Evolutionary conservation across 495 filamentous ascomycete genomes (phyloP).

Genomic region (Pseudomonodictys pantanalensis): DNA sequence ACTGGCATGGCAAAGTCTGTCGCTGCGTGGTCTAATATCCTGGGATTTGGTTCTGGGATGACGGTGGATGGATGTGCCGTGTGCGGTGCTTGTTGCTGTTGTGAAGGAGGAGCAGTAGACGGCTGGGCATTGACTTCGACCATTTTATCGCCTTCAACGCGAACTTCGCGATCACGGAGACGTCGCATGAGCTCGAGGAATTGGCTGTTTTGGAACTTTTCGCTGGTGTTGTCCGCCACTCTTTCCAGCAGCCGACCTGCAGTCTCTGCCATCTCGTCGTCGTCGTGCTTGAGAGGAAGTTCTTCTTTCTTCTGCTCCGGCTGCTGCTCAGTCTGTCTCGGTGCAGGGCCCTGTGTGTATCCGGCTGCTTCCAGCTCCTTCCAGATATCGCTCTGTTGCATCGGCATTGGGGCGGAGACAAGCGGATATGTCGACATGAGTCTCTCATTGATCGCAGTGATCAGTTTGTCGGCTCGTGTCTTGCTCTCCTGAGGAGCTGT

Average conservation of each 20-base stretch:
- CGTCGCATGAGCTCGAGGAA: conserved; percentile 74
- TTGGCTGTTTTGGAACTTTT: conserved; percentile 75
- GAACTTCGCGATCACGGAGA: conserved; percentile 42
- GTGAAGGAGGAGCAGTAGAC: conserved; percentile 14
- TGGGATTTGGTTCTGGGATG: conserved; percentile 15
- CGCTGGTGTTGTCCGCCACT: conserved; percentile 61
- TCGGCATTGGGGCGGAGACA: not conserved
- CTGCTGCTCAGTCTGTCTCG: conserved; percentile 16
- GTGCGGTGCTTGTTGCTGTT: not conserved
- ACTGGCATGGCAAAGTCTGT: conserved; percentile 23
- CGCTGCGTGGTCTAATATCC: conserved; percentile 11
- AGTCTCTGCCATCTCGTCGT: conserved; percentile 67
- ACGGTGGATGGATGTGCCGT: not conserved
- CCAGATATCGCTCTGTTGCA: conserved; percentile 16
- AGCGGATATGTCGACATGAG: conserved; percentile 30
- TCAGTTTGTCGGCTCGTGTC: conserved; percentile 9
- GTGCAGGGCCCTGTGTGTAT: conserved; percentile 9
- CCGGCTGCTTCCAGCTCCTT: conserved; percentile 22
- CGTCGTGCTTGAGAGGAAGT: conserved; percentile 43
- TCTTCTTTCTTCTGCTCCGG: conserved; percentile 31
- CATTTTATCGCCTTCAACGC: conserved; percentile 44
- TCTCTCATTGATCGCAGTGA: conserved; percentile 26
- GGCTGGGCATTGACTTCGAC: conserved; percentile 36
- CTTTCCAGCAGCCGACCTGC: conserved; percentile 70
- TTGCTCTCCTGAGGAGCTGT: conserved; percentile 6